A percentile compares a stretch with the other conserved stretches of the same genome.
phyloP scores from a whole-genome alignment of 495 filamentous ascomycete species.

The Neurospora sp. region DNA sequence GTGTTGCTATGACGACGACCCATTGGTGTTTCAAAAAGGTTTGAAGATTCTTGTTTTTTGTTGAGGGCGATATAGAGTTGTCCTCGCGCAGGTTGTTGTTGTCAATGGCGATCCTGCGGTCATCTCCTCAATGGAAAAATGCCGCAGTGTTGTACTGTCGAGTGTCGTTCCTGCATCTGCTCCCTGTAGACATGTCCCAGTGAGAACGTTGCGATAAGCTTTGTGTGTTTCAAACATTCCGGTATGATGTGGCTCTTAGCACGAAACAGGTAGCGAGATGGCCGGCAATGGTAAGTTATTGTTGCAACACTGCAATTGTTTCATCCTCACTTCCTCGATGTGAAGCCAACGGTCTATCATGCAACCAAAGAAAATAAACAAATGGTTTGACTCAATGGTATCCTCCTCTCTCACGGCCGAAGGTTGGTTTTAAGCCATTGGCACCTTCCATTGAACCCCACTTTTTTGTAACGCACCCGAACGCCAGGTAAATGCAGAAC shows the following conservation, averaged over 20 bases:
- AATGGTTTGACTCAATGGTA: not conserved
- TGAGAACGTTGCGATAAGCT: not conserved
- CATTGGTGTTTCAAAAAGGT: not conserved
- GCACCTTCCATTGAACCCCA: not conserved
- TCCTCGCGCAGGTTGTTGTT: not conserved
- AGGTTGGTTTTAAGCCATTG: not conserved
- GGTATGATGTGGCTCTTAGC: not conserved
- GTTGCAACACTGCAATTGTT: not conserved
- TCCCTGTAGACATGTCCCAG: not conserved
- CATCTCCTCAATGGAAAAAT: not conserved
- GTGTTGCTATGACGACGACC: not conserved
- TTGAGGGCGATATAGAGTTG: not conserved
- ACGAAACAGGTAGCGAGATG: not conserved
- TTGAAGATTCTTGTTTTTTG: not conserved
- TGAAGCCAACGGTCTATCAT: not conserved
- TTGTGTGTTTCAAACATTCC: not conserved
- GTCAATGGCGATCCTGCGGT: not conserved
- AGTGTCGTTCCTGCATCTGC: not conserved
- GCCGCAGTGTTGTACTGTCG: not conserved
- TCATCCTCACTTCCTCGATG: not conserved
- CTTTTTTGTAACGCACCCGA: not conserved
- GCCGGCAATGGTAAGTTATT: not conserved
- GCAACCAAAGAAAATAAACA: not conserved
- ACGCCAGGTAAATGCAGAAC: not conserved
- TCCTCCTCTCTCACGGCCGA: not conserved